These are phyloP conservation scores for Bryoerythrophyllum caledonicum DNA, from an alignment of 225 moss, liverwort and hornwort species.

Conservation along the genomic window DNA sequence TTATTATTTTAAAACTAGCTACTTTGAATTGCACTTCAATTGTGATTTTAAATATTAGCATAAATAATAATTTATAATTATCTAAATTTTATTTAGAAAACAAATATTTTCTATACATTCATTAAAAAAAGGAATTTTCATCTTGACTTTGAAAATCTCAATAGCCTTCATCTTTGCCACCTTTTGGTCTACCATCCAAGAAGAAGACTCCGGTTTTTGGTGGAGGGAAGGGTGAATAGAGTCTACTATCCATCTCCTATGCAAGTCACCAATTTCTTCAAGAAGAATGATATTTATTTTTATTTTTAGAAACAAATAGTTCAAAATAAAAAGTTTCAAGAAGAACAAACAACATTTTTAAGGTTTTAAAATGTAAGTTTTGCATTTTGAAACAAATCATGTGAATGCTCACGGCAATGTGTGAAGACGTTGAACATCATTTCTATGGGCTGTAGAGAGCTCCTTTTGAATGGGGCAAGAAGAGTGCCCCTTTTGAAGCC, in stretches of 20 bases:
- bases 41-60: too few relatives aligned
- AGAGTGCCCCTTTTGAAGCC: background rate
- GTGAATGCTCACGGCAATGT: slow-evolving; percentile 15
- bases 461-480: slow-evolving; percentile 6
- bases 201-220: too few relatives aligned
- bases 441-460: slow-evolving; percentile 46
- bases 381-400: background rate
- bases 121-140: background rate
- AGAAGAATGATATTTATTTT: too few relatives aligned
- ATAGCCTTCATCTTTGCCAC: background rate
- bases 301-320: too few relatives aligned
- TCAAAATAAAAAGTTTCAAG: too few relatives aligned
- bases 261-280: background rate
- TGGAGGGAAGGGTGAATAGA: too few relatives aligned
- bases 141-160: slow-evolving; percentile 18
- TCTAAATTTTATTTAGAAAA: too few relatives aligned
- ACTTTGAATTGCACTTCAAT: background rate
- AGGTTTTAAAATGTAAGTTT: rapidly evolving
- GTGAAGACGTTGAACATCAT: background rate
- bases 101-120: too few relatives aligned
- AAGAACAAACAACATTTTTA: background rate
- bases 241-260: background rate
- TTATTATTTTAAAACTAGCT: background rate
- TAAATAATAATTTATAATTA: too few relatives aligned
- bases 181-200: background rate